Conservation (phyloP, 495 filamentous ascomycete species). For the Copromyces sp. region DNA sequence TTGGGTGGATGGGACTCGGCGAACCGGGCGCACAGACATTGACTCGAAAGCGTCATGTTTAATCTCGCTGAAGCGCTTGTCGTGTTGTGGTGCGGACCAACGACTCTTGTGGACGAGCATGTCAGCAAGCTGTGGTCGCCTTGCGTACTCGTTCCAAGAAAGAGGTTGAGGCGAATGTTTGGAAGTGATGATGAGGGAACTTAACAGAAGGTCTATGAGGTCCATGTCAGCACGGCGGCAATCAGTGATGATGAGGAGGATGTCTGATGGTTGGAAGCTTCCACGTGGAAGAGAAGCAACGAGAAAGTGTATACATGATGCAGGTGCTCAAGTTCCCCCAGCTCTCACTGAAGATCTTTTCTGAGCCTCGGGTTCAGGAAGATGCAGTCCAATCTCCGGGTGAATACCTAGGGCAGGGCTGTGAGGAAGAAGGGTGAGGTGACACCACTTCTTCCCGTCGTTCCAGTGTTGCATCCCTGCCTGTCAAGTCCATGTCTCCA, state of each 20-base stretch:
- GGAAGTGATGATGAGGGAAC: background rate
- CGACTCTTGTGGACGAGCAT: background rate
- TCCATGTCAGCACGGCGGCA: background rate
- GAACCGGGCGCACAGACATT: background rate
- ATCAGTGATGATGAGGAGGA: background rate
- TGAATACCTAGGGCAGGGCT: background rate
- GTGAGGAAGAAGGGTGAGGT: too few species aligned
- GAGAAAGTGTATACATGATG: background rate
- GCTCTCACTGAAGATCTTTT: background rate
- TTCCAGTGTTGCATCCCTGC: background rate
- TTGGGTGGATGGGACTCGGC: background rate
- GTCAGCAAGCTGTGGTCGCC: background rate
- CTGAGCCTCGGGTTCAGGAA: background rate
- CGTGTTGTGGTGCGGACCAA: background rate
- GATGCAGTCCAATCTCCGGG: background rate
- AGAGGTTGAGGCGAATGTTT: background rate
- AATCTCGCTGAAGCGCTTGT: background rate
- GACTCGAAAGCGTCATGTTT: background rate
- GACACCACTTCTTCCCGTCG: background rate
- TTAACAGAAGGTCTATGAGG: background rate
- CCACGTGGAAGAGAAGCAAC: background rate
- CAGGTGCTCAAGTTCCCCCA: background rate
- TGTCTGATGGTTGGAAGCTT: background rate
- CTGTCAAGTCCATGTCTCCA: background rate
- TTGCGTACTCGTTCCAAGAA: background rate